phyloP scores from a whole-genome alignment of 2,329 filamentous ascomycete species.

The Curvularia sp. region DNA sequence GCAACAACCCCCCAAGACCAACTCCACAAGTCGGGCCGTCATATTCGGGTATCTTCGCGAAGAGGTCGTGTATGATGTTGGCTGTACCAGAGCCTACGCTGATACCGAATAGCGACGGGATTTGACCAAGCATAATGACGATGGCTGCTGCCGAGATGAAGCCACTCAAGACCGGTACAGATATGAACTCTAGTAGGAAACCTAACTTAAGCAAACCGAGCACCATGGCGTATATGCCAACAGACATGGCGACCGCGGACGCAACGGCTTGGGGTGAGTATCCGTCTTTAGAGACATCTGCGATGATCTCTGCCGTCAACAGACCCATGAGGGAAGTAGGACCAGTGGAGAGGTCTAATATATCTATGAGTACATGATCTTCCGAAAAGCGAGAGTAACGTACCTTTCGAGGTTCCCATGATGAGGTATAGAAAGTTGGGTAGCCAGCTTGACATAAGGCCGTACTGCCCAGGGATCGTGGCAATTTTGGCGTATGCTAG shows the following conservation, averaged over 20 bases:
- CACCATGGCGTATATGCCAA: slow-evolving; percentile 66
- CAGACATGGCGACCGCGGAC: slow-evolving; percentile 68
- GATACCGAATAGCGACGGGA: slow-evolving; percentile 66
- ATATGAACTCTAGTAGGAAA: slow-evolving; percentile 71
- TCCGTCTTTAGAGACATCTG: slow-evolving; percentile 58
- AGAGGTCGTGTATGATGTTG: slow-evolving; percentile 65
- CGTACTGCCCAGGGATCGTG: slow-evolving; percentile 86
- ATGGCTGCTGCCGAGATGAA: slow-evolving; percentile 73
- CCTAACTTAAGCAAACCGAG: slow-evolving; percentile 69
- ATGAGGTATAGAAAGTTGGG: slow-evolving; percentile 94
- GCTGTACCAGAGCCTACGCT: slow-evolving; percentile 62
- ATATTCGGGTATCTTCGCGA: slow-evolving; percentile 63
- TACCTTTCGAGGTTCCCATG: slow-evolving; percentile 72
- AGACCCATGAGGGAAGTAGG: slow-evolving; percentile 71
- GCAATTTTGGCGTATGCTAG: slow-evolving; percentile 96
- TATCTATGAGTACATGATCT: slow-evolving; percentile 45
- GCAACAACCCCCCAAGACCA: slow-evolving; percentile 64
- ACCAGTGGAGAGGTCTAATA: slow-evolving; percentile 68
- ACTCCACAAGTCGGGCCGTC: slow-evolving; percentile 66
- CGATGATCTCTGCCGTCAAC: slow-evolving; percentile 67
- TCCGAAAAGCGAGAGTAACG: background rate
- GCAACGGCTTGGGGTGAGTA: slow-evolving; percentile 65
- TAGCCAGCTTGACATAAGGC: slow-evolving; percentile 93
- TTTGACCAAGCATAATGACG: slow-evolving; percentile 70
- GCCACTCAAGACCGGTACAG: slow-evolving; percentile 68